Base-by-base conservation (phyloP, 768 basidiomycete species). In the Candolleomyces aberdarensis region DNA sequence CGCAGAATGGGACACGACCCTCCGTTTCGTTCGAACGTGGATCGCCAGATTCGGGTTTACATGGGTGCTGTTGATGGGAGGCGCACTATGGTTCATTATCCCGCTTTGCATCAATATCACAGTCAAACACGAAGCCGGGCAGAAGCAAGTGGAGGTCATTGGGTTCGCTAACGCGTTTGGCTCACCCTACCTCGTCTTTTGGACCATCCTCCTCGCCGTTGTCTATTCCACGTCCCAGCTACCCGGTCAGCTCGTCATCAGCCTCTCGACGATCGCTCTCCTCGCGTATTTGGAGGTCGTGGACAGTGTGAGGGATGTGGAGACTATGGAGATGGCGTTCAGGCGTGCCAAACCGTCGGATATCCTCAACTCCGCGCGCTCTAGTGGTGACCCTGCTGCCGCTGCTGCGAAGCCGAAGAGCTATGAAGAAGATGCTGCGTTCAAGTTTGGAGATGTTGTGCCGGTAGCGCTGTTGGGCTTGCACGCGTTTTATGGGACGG, bases 151-250 rank as follows among this genome's bases (percentile, higher is more conserved):
- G 29, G 63, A 67, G 19, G 83, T 98, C 1, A 73, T 94, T 0
- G 96, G 96, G 0, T 96, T 88, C 67, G 91, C 92, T 0, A 97
- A 98, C 70, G 87, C 92, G 0, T 96, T 87, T 67, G 96, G 94
- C 15, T 87, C 94, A 15, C 85, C 92, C 1, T 97, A 94, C 72
- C 76, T 95, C 58, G 75, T 96, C 41, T 92, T 97, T 68, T 89
- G 90, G 84, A 78, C 83, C 7, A 80, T 90, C 22, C 74, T 80
- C 51, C 82, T 96, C 44, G 78, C 78, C 4, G 57, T 88, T 13
- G 76, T 90, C 10, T 91, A 86, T 72, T 73, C 84, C 31, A 80
- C 86, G 19, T 86, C 83, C 10, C 94, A 94, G 65, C 82, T 94
- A 3, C 88, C 90, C 0, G 96, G 91, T 0, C 96, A 99, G 70